Base-by-base conservation (phyloP, 306 rosid species). In the Acacia crassicarpa region DNA sequence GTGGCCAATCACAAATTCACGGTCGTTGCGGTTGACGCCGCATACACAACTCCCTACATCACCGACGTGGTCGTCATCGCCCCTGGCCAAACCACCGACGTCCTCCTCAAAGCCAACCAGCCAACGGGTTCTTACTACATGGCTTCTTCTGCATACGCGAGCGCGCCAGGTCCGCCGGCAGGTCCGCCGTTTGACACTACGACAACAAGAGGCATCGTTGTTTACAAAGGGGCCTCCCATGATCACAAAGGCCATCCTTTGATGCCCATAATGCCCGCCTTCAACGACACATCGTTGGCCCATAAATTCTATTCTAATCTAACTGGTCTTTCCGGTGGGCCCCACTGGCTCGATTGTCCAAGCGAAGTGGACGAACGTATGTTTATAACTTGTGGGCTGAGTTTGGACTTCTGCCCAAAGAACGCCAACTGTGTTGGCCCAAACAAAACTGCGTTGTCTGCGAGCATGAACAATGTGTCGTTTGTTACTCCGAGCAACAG, bases 391-490 rank as follows among this genome's bases (percentile, higher is more conserved):
- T 9, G 89, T 1, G 93, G 95, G 11, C n/a, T 88, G 2, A 68
- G 38, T 25, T 17, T 81, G 0, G 83, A 76, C 7, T 0, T 0
- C 0, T 93, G 98, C 20, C 3, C 76, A 1, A 51, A 4, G 2
- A 22, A 74, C 35, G 14, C 1, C 17, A 67, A 54, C 0, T 90
- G 97, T 25, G 0, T 0, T 0, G 92, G 84, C 8, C 77, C 68
- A 0, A 0, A 23, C 0, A 79, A 59, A 35, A 38, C 45, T 9
- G 32, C 65, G 22, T 9, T 84, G 2, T 89, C 98, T 0, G 90
- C 98, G 1, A 89, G 87, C 88, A 92, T 94, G 95, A 94, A 92
- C 78, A 92, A 94, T n/a, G 91, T 87, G 49, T 94, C 97, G 0
- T 94, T 90, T 30, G 80, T 58, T 63, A 48, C 86, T 30, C 94